Evolutionary conservation across 306 rosid genomes (phyloP), one percentile per base, ranked within the genome.

Genomic region (Cucurbita moschata): DNA sequence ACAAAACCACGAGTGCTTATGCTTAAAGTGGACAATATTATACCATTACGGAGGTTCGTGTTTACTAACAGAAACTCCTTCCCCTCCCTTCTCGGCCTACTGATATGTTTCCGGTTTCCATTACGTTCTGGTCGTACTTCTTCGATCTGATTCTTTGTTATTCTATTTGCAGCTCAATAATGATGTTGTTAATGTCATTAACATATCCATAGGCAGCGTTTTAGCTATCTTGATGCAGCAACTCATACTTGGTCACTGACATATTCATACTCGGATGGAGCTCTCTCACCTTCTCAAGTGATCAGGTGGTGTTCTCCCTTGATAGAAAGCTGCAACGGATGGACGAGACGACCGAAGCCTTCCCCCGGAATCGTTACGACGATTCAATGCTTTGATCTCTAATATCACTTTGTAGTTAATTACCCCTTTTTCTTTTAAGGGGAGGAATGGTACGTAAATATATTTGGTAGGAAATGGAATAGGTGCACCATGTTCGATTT

Each of bases 201-300:
- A 95, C 83, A 91, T 95, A 80, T 89, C 91, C 26, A 82, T 88
- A 84, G 99, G 99, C 37, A 86, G 91, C 84, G 77, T 88, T 82
- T 78, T 88, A 69, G 99, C 99, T n/a, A 84, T 89, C 73, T 81
- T 89, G 77, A 82, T 95, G 88, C 99, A 84, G 82, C 97, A 88
- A 79, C 76, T 83, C 38, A 81, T 88, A 26, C 80, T 86, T 40
- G 87, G 79, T 66, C 87, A 67, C 73, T 79, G 79, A 83, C 66
- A 39, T 52, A 50, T 50, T 10, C 75, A 62, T 82, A 80, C 82
- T 74, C 62, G 52, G 73, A 74, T 10, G 61, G 67, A 64, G 55
- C 4, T 63, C 59, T 52, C 4, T 50, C 54, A 19, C 52, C 43
- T 46, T 66, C 75, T 66, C 75, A 54, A 54, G 71, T 53, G 68